Conservation (phyloP, 2,329 filamentous ascomycete species). For the Pestalotiopsis sp. region DNA sequence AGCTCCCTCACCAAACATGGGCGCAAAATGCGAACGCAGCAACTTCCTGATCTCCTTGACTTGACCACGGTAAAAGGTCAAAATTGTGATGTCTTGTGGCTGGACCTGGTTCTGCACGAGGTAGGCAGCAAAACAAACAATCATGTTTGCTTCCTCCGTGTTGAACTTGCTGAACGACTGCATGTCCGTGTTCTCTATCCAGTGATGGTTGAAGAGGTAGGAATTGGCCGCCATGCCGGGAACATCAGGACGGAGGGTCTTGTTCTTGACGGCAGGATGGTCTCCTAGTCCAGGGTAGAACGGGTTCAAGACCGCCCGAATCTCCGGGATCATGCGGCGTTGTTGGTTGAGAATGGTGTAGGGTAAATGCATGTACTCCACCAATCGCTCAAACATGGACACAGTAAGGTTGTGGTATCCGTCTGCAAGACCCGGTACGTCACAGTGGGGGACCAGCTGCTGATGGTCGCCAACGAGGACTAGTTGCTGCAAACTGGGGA, state of each 20-base stretch:
- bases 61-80: conserved; percentile 91
- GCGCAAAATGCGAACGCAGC: conserved; percentile 39
- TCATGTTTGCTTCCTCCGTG: conserved; percentile 72
- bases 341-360: conserved; percentile 70
- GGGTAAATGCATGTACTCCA: conserved; percentile 62
- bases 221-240: conserved; percentile 46
- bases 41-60: conserved; percentile 63
- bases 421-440: conserved; percentile 60
- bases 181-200: conserved; percentile 66
- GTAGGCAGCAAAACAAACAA: conserved; percentile 73
- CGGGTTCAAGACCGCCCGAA: conserved; percentile 47
- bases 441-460: conserved; percentile 73
- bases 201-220: conserved; percentile 58
- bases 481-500: conserved; percentile 55
- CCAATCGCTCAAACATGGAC: conserved; percentile 79
- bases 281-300: conserved; percentile 52
- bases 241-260: conserved; percentile 38
- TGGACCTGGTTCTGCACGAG: conserved; percentile 69
- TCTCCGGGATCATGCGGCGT: conserved; percentile 56
- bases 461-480: conserved; percentile 76
- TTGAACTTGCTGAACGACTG: conserved; percentile 71
- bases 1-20: conserved; percentile 23
- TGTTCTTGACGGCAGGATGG: conserved; percentile 42
- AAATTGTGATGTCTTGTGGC: conserved; percentile 68
- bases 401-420: conserved; percentile 69